Evolutionary conservation across 2,329 filamentous ascomycete genomes (phyloP), one percentile per base, ranked within the genome.

Genomic region (Exophiala alcalophila): DNA sequence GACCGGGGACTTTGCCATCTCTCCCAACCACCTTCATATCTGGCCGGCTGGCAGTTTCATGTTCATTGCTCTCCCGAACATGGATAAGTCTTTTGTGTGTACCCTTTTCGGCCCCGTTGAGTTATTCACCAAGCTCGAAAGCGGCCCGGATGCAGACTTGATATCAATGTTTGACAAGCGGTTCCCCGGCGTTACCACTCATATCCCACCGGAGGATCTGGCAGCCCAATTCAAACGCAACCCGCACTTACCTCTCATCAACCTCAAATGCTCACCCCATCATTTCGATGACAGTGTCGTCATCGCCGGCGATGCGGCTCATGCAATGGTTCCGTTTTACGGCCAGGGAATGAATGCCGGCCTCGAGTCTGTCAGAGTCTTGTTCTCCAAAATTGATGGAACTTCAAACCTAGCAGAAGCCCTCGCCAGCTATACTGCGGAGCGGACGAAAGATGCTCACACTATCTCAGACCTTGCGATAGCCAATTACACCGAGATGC

Each of bases 301-400:
- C 47, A 87, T 98, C 34, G 63, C 98, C 24, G 92, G 92, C 45
- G 92, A 98, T 61, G 89, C 92, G 5, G 90, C 92, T 0, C 92
- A 98, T 63, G 92, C 94, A 44, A 96, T 98, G 83, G 89, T 98
- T 0, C 92, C 92, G 0, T 98, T 98, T 66, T 98, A 97, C 64
- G 92, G 92, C 0, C 92, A 98, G 64, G 92, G 92, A 25, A 94
- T 98, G 82, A 98, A 98, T 60, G 86, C 92, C 0, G 92, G 92
- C 0, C 78, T 98, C 28, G 92, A 98, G 68, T 91, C 96, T 58
- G 89, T 98, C 9, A 81, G 85, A 5, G 81, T 94, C 4, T 77
- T 98, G 1, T 98, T 95, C 65, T 79, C 82, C 1, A 74, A 84
- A 29, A 72, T 97, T 1, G 90, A 96, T 65, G 65, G 65, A 39